Evolutionary conservation across 2,329 filamentous ascomycete species (phyloP), one percentile per base, ranked within the genome.

Genomic region (Fusarium cyanostomum): DNA sequence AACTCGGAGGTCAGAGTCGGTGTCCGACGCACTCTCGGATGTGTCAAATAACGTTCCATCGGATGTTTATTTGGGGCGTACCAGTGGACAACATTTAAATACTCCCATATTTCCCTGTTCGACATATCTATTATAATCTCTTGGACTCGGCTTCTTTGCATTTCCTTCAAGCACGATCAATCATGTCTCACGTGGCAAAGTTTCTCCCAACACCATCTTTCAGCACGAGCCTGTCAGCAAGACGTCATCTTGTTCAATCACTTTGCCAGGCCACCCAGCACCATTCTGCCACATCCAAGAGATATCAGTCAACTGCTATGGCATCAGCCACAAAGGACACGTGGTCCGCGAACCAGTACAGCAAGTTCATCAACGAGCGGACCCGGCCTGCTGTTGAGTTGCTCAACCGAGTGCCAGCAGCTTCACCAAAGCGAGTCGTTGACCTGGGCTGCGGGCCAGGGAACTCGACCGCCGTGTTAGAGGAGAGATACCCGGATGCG

Each of bases 381-480:
- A 86, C 83, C 0, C 80, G 81, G 3, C 78, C 85, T 7, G 79
- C 81, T 0, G 75, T 78, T 37, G 86, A 88, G 59, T 79, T 88
- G 1, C 72, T 88, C 8, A 62, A 80, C 7, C 82, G 80, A 28
- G 70, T 86, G 3, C 74, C 76, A 0, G 74, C 82, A 1, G 63
- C 74, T 12, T 52, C 68, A 0, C 74, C 82, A n/a, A 67, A 74
- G 9, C 74, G 71, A 26, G 80, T 88, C 64, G 75, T 86, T 64
- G 86, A 88, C 57, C 75, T 88, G 1, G 86, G 86, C 64, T 88
- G 86, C 70, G 86, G 86, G 0, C 86, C 86, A 0, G 86, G 82
- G 6, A 88, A 87, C 73, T 85, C 82, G 3, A 88, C 85, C 0
- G 71, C 74, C 1, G 79, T 82, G 1, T 77, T 88, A 2, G 72